A percentile compares a stretch with the other conserved stretches of the same genome.
These are phyloP conservation scores for Ustilago vetiveriae DNA, from an alignment of 1,284 basidiomycete species.

Conservation along the genomic window DNA sequence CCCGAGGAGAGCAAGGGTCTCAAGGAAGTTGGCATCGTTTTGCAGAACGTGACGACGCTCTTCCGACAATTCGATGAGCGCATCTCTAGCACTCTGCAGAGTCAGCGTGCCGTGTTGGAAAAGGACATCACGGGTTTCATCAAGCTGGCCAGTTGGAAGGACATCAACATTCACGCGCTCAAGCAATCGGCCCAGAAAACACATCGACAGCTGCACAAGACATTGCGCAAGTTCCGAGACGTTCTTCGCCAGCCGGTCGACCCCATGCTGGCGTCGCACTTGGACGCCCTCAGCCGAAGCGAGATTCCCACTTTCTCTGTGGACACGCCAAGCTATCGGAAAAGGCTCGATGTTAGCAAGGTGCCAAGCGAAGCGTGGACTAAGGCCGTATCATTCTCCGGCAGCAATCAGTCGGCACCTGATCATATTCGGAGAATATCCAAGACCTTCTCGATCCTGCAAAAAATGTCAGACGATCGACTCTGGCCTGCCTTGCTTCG, in stretches of 20 bases:
- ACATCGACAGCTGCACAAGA: conserved; percentile 90
- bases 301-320: conserved; percentile 41
- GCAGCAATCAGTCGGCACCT: conserved; percentile 21
- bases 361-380: conserved; percentile 23
- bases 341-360: conserved; percentile 4
- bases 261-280: conserved; percentile 55
- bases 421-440: conserved; percentile 45
- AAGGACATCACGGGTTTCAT: conserved; percentile 85
- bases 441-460: conserved; percentile 49
- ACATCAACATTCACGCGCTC: conserved; percentile 93
- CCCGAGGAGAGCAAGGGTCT: conserved; percentile 37
- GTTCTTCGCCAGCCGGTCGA: conserved; percentile 79
- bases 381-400: conserved; percentile 11
- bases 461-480: conserved; percentile 27
- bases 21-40: conserved; percentile 70
- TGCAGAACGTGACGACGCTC: conserved; percentile 76
- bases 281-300: conserved; percentile 34
- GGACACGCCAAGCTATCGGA: conserved; percentile 12
- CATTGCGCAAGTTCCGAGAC: conserved; percentile 90
- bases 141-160: conserved; percentile 97
- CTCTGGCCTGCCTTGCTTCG: conserved; percentile 42
- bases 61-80: conserved; percentile 75
- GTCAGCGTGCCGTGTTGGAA: conserved; percentile 77
- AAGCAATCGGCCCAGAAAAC: conserved; percentile 90
- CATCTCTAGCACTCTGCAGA: conserved; percentile 72